phyloP scores from a whole-genome alignment of 768 basidiomycete genomes.

The Lenzites betulinus region DNA sequence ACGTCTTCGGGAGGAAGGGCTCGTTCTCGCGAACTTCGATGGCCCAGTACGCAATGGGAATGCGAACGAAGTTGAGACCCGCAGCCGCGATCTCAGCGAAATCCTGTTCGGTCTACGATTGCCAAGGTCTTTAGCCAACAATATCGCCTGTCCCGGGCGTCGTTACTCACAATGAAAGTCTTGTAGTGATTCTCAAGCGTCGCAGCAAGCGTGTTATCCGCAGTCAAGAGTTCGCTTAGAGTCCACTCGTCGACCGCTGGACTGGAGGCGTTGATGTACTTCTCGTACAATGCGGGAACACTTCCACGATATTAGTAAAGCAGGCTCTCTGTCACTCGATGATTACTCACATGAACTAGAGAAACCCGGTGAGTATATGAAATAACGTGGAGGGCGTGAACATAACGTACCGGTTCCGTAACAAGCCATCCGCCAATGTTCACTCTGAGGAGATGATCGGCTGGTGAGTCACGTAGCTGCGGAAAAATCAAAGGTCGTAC shows the following conservation, averaged over 20 bases:
- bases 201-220: conserved; percentile 68
- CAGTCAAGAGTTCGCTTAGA: conserved; percentile 66
- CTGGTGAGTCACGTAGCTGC: background rate
- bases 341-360: conserved; percentile 64
- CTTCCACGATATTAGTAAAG: conserved; percentile 40
- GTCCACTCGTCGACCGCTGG: conserved; percentile 83
- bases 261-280: conserved; percentile 47
- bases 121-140: too few relatives aligned
- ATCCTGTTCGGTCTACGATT: conserved; percentile 82
- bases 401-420: conserved; percentile 76
- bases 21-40: conserved; percentile 79
- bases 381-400: background rate
- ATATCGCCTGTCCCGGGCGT: too few relatives aligned
- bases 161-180: conserved; percentile 79
- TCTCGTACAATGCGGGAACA: conserved; percentile 73
- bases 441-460: conserved; percentile 52
- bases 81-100: conserved; percentile 93
- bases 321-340: conserved; percentile 1
- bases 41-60: conserved; percentile 91
- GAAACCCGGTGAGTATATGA: conserved; percentile 18
- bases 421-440: conserved; percentile 95
- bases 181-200: conserved; percentile 83
- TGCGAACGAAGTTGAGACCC: conserved; percentile 91
- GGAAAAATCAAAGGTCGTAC: conserved; percentile 25
- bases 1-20: conserved; percentile 78